Conservation (phyloP, 2,329 filamentous ascomycete species). For the Nemania sp. region DNA sequence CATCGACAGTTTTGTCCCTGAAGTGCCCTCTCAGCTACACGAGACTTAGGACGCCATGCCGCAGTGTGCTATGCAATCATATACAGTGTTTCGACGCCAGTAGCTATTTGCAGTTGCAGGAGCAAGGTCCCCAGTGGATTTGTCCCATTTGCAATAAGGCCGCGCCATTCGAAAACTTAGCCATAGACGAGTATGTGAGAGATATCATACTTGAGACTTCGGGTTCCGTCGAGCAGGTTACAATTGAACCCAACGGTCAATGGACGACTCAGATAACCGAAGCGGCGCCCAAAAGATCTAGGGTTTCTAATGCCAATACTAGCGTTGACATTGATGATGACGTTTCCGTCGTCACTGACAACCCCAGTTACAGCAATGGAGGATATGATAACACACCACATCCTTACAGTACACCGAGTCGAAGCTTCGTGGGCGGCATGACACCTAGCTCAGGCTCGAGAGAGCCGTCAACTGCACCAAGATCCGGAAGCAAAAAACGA, state of each 20-base stretch:
- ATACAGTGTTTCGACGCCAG: conserved; percentile 95
- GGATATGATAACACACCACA: conserved; percentile 51
- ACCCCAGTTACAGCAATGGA: conserved; percentile 53
- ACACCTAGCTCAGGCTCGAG: conserved; percentile 42
- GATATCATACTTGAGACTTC: conserved; percentile 89
- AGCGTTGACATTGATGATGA: conserved; percentile 63
- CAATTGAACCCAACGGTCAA: conserved; percentile 85
- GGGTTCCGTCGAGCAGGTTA: conserved; percentile 81
- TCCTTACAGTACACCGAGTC: conserved; percentile 41
- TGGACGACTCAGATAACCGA: conserved; percentile 68
- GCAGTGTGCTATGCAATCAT: conserved; percentile 84
- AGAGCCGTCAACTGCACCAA: conserved; percentile 54
- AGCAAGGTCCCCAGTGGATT: conserved; percentile 96
- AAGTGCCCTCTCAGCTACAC: conserved; percentile 93
- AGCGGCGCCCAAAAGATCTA: conserved; percentile 46
- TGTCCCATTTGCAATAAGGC: conserved; percentile 93
- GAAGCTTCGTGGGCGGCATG: conserved; percentile 37
- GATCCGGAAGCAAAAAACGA: conserved; percentile 50
- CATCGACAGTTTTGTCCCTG: conserved; percentile 87
- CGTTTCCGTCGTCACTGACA: conserved; percentile 60
- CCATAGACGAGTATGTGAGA: conserved; percentile 88
- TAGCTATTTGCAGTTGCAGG: conserved; percentile 92
- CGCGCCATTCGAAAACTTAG: conserved; percentile 82
- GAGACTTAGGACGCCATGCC: conserved; percentile 82
- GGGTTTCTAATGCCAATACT: conserved; percentile 44